These are phyloP conservation scores for Diplogelasinospora grovesii DNA, from an alignment of 495 filamentous ascomycete species.

Conservation along the genomic window DNA sequence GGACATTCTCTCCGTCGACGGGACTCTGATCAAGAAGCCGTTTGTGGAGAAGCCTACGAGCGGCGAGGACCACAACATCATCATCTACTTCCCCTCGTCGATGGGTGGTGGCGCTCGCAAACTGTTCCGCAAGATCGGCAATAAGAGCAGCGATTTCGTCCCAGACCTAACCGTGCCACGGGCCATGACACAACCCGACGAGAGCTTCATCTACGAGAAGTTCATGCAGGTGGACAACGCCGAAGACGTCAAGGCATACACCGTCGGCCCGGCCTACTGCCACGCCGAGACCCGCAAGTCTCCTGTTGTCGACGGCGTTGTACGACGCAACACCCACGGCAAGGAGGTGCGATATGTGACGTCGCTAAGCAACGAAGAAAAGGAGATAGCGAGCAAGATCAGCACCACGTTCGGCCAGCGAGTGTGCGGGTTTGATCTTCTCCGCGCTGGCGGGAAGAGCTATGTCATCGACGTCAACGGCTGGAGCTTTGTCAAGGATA, in stretches of 20 bases:
- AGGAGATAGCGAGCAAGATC: constrained; percentile 79
- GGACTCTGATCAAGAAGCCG: constrained; percentile 72
- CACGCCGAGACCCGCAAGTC: constrained; percentile 97
- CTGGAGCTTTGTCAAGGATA: constrained; percentile 99
- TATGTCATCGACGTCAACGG: constrained; percentile 99
- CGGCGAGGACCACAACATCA: constrained; percentile 97
- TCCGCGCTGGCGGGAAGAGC: constrained; percentile 79
- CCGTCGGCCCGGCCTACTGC: constrained; percentile 87
- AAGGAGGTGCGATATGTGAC: constrained; percentile 97
- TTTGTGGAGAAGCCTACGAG: constrained; percentile 99
- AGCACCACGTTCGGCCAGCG: constrained; percentile 87
- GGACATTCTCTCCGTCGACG: constrained; percentile 83
- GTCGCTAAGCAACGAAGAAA: constrained; percentile 71
- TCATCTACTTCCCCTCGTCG: constrained; percentile 88
- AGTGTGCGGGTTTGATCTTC: constrained; percentile 94
- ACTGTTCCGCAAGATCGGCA: constrained; percentile 93
- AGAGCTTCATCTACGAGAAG: constrained; percentile 93
- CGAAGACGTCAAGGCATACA: constrained; percentile 98
- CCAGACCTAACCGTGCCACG: constrained; percentile 65
- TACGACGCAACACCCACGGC: constrained; percentile 90
- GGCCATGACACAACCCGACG: constrained; percentile 65
- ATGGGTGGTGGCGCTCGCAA: constrained; percentile 81
- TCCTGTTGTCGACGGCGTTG: constrained; percentile 92
- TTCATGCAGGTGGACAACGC: constrained; percentile 94
- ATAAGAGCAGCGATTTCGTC: constrained; percentile 95